Conservation (phyloP, 1,284 basidiomycete genomes). For the Salmacisia buchloeana region DNA sequence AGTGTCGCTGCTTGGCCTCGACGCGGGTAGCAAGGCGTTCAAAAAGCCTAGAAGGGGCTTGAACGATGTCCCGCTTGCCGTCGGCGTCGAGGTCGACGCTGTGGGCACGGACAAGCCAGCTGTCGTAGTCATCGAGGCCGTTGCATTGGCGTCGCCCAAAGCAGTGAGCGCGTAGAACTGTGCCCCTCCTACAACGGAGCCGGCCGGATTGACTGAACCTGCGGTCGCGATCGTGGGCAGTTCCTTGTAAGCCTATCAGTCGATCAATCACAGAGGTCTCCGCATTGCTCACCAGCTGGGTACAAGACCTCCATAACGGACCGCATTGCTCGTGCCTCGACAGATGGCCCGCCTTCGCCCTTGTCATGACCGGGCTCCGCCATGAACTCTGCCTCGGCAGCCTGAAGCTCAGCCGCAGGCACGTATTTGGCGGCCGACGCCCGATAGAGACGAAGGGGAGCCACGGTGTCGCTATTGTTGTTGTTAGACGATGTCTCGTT, state of each 20-base stretch:
- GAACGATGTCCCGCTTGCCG: no score
- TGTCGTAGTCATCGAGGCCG: no score
- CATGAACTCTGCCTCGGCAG: background rate
- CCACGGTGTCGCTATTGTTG: background rate
- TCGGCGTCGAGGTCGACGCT: no score
- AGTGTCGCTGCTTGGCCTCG: no score
- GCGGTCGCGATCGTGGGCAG: background rate
- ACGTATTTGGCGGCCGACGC: constrained; percentile 4
- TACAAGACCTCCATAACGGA: background rate
- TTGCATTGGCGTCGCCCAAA: no score
- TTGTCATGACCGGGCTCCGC: background rate
- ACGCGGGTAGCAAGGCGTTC: no score
- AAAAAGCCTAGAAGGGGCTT: no score
- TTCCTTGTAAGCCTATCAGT: no score
- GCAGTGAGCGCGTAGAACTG: constrained; percentile 1
- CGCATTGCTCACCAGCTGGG: background rate
- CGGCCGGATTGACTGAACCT: background rate
- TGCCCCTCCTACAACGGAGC: background rate
- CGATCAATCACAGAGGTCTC: no score
- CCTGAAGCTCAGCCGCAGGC: background rate
- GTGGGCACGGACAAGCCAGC: no score
- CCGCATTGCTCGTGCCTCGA: background rate
- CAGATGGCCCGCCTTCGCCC: background rate
- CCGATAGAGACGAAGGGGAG: background rate
- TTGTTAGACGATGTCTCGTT: background rate